These are phyloP conservation scores for Singerocomus rubriflavus DNA, from an alignment of 1,284 basidiomycete genomes.

Conservation along the genomic window DNA sequence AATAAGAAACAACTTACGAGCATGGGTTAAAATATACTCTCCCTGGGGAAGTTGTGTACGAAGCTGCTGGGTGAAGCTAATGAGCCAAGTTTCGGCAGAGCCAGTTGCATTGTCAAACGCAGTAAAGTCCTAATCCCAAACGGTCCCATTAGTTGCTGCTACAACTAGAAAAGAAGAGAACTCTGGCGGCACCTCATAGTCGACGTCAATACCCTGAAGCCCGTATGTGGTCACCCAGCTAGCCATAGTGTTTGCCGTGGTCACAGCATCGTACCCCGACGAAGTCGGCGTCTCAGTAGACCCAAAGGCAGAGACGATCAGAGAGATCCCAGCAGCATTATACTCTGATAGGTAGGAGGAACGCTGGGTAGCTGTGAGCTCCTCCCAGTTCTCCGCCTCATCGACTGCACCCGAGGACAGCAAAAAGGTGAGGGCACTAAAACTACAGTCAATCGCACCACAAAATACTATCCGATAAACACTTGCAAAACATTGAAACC, in stretches of 20 bases:
- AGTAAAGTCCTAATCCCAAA: conserved; percentile 41
- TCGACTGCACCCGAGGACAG: conserved; percentile 42
- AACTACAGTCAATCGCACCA: neutral
- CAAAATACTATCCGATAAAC: neutral
- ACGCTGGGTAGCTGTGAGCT: conserved; percentile 32
- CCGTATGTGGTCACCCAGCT: conserved; percentile 46
- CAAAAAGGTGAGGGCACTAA: conserved; percentile 44
- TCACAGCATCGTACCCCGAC: conserved; percentile 37
- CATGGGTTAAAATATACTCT: conserved; percentile 38
- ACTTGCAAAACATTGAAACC: conserved; percentile 50
- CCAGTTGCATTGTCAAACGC: conserved; percentile 40
- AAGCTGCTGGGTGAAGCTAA: conserved; percentile 43
- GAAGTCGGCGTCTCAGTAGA: conserved; percentile 50
- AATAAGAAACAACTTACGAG: conserved; percentile 23
- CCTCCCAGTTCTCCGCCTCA: conserved; percentile 41
- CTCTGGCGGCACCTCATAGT: conserved; percentile 43
- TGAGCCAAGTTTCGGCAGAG: conserved; percentile 42
- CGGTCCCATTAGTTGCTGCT: neutral
- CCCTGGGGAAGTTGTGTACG: conserved; percentile 35
- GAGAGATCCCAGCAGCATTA: conserved; percentile 43
- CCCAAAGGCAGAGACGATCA: conserved; percentile 51
- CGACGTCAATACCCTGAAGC: conserved; percentile 54
- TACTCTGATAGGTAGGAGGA: conserved; percentile 41
- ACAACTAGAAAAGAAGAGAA: neutral
- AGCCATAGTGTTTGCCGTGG: conserved; percentile 45